Evolutionary conservation across 2,329 filamentous ascomycete genomes (phyloP), one percentile per base, ranked within the genome.

Genomic region (Talaromyces marneffei): DNA sequence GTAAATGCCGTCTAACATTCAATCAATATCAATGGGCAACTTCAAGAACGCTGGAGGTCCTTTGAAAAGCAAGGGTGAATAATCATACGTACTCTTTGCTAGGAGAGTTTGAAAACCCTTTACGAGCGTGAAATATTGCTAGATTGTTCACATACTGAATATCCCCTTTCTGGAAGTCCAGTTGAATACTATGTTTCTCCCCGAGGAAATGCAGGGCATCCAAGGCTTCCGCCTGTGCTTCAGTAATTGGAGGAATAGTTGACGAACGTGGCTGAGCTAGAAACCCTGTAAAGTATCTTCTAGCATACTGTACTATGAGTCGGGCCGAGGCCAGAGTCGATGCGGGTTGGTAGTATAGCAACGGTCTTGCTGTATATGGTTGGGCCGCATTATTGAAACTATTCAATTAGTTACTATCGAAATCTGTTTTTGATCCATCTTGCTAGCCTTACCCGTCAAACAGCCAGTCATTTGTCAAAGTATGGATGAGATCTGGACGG

Each of bases 301-400:
- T 80, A 0, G 82, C 83, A 64, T 87, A 88, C 64, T 87, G 84
- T 31, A 88, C 79, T 6, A 84, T 72, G 1, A 87, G 70, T 1
- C 83, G 78, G 66, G 87, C 81, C 0, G 83, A 82, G 0, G 70
- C 68, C 0, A 69, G 71, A 0, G 65, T 71, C 0, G 76, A 81
- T 9, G 78, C 77, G 0, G 82, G 79, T 53, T 85, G 81, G 67
- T 85, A 79, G 70, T 84, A 82, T 9, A 77, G 65, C 5, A 77
- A 67, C 4, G 74, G 74, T 12, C 83, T 77, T 12, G 72, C 67
- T 50, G 69, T 74, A 67, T 79, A 85, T 14, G 78, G 76, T 31
- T 76, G 76, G 6, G 74, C 70, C 2, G 73, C 68, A 61, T 82
- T 82, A 37, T 79, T 80, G 64, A 85, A 87, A 12, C 83, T 85